Conservation (phyloP, 176 grass and related monocot genomes). For the Poa pratensis region DNA sequence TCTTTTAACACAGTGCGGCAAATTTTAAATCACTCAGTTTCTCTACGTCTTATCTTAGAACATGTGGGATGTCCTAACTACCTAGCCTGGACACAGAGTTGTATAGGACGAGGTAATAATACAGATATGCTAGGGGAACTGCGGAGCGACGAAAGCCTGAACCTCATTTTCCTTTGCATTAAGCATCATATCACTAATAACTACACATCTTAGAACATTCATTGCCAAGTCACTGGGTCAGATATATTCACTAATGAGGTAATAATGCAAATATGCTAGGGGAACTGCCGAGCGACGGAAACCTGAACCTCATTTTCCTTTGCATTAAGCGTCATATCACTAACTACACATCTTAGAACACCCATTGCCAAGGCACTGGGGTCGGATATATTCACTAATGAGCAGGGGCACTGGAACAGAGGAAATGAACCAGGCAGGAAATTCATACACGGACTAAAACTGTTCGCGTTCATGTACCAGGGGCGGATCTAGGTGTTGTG, state of each 20-base stretch:
- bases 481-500: background rate
- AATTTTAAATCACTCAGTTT: background rate
- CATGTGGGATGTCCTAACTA: background rate
- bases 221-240: background rate
- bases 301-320: background rate
- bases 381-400: background rate
- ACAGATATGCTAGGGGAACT: background rate
- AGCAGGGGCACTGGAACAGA: background rate
- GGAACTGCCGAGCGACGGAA: background rate
- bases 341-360: background rate
- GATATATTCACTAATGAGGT: background rate
- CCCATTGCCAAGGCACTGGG: background rate
- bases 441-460: background rate
- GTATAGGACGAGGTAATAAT: background rate
- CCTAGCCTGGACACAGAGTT: background rate
- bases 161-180: background rate
- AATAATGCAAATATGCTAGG: background rate
- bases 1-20: background rate
- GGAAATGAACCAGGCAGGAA: background rate
- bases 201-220: background rate
- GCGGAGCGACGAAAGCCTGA: background rate
- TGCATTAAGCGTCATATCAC: background rate
- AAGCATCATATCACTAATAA: conserved; percentile 3
- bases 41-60: background rate
- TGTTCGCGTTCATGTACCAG: background rate